These are phyloP conservation scores for Bipolaris zeicola DNA, from an alignment of 2,329 filamentous ascomycete genomes.

Conservation along the genomic window DNA sequence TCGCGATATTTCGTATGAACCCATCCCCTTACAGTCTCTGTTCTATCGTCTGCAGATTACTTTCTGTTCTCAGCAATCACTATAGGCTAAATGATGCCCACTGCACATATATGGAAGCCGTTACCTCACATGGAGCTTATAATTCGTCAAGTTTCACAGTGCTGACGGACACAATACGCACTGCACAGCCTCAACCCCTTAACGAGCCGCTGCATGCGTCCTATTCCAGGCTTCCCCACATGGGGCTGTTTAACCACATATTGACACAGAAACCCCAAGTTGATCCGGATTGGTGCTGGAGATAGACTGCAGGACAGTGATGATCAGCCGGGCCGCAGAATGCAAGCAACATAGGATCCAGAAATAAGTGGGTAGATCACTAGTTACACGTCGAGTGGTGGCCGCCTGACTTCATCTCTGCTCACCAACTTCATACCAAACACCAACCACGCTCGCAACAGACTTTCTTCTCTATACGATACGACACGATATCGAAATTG, in stretches of 20 bases:
- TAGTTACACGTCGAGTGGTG: neutral
- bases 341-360: neutral
- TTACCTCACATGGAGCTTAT: neutral
- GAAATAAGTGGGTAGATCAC: neutral
- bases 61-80: neutral
- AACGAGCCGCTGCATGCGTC: constrained; percentile 9
- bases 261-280: constrained; percentile 7
- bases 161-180: constrained; percentile 6
- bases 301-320: neutral
- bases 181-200: constrained; percentile 5
- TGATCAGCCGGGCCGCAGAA: neutral
- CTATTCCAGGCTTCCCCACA: constrained; percentile 6
- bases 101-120: neutral
- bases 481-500: neutral
- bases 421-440: neutral
- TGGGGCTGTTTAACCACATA: constrained; percentile 9
- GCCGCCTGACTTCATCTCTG: constrained; percentile 1
- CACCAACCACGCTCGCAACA: neutral
- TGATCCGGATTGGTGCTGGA: constrained; percentile 1
- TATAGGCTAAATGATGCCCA: constrained; percentile 10
- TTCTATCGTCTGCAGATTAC: neutral
- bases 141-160: constrained; percentile 13
- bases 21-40: neutral
- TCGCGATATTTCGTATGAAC: neutral
- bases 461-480: neutral